These are phyloP conservation scores for Mycotypha africana DNA, from an alignment of 371 early-diverging fungal genomes.

Conservation along the genomic window DNA sequence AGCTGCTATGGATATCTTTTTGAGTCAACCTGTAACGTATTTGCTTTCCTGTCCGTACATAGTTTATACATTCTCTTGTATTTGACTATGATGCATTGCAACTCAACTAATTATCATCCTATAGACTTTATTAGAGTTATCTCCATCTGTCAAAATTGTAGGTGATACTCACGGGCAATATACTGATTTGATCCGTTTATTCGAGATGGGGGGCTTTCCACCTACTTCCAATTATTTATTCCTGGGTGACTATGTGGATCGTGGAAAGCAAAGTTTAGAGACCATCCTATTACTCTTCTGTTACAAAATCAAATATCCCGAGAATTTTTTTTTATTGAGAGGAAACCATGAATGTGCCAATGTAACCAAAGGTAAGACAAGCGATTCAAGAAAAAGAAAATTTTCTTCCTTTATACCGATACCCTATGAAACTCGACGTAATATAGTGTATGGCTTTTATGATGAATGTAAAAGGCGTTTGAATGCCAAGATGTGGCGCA, in stretches of 20 bases:
- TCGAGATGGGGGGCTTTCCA: constrained; percentile 87
- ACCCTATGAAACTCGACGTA: constrained; percentile 4
- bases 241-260: constrained; percentile 98
- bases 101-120: neutral
- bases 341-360: constrained; percentile 99
- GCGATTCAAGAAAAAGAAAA: constrained; percentile 71
- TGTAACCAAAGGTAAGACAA: constrained; percentile 79
- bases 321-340: constrained; percentile 96
- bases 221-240: constrained; percentile 89
- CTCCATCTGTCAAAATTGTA: constrained; percentile 96
- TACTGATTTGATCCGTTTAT: constrained; percentile 85
- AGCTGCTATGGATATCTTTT: constrained; percentile 84
- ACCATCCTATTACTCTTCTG: constrained; percentile 91
- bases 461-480: constrained; percentile 98
- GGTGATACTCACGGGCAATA: constrained; percentile 98
- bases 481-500: constrained; percentile 93
- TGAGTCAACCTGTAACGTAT: constrained; percentile 78
- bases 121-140: constrained; percentile 84
- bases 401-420: constrained; percentile 39
- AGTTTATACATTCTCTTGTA: neutral
- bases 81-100: neutral
- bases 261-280: constrained; percentile 94
- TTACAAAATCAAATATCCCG: constrained; percentile 97
- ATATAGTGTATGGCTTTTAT: constrained; percentile 96
- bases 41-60: neutral